These are phyloP conservation scores for Saccharomycopsis javanensis DNA, from an alignment of 805 yeast genomes.

Conservation along the genomic window DNA sequence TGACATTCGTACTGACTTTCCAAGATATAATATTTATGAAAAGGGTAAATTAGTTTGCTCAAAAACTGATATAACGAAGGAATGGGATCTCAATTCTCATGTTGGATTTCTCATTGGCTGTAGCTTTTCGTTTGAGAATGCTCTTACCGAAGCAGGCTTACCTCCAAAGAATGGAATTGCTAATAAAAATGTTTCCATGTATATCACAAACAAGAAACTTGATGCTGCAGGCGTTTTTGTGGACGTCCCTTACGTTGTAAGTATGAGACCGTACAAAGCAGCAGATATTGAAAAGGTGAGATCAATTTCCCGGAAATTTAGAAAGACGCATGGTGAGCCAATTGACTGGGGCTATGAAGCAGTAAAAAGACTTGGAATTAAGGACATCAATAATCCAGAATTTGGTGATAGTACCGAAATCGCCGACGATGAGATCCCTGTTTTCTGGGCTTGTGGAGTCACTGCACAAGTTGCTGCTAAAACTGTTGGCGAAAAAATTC, in stretches of 20 bases:
- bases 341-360: constrained; percentile 35
- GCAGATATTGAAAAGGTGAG: constrained; percentile 26
- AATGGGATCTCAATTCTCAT: constrained; percentile 28
- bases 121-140: constrained; percentile 33
- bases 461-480: constrained; percentile 32
- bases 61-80: constrained; percentile 23
- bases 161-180: constrained; percentile 24
- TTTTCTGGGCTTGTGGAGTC: constrained; percentile 38
- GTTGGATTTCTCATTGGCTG: constrained; percentile 37
- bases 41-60: constrained; percentile 25
- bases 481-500: constrained; percentile 23
- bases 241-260: constrained; percentile 30
- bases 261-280: constrained; percentile 33
- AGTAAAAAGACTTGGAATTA: constrained; percentile 28
- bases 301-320: constrained; percentile 26
- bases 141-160: constrained; percentile 26
- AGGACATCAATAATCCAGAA: constrained; percentile 27
- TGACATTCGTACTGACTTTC: constrained; percentile 29
- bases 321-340: constrained; percentile 33
- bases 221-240: constrained; percentile 28
- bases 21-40: constrained; percentile 29
- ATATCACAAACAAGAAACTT: constrained; percentile 23
- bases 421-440: constrained; percentile 31
- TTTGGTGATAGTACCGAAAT: constrained; percentile 29
- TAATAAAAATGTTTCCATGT: constrained; percentile 25